Base-by-base conservation (phyloP, 2,329 filamentous ascomycete genomes). In the Exophiala sideris region DNA sequence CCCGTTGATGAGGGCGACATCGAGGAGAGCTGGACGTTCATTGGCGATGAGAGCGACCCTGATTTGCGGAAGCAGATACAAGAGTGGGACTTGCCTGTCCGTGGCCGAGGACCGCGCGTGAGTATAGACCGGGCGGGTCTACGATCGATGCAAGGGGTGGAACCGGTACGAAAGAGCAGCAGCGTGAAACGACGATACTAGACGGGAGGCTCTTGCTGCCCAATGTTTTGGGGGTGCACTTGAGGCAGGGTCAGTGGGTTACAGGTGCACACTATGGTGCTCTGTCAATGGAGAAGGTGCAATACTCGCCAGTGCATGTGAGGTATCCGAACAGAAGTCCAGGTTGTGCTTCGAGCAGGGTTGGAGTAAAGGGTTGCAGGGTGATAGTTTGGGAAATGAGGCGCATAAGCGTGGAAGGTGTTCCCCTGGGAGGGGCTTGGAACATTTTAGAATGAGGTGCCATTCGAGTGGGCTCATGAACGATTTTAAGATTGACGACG, bases 1-100 rank as follows among this genome's bases (percentile, higher is more conserved):
- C 68, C 71, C 39, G 67, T 65, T 29, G 65, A 65, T 5, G 70
- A 70, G 5, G 70, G 69, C 41, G 85, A 86, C 10, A 86, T 87
- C 57, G 85, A 89, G 65, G 90, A 95, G 68, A 89, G 86, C 67
- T 97, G 91, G 92, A 96, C 91, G 0, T 90, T 96, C 71, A 81
- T 96, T 16, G 90, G 89, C 29, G 79, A 82, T 32, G 79, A 81
- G 38, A 74, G 71, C 18, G 80, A 81, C 56, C 66, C 72, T 6
- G 73, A 76, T 14, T 62, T 73, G 18, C 64, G 66, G 36, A 70
- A 66, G 56, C 65, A 65, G 40, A 60, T 68, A 42, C 70, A 68
- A 35, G 67, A 69, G 24, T 61, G 52, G 51, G 58, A 61, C 14
- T 32, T 48, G 10, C 44, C 55, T 16, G 32, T 32, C 20, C 52